These are phyloP conservation scores for Rhypophila decipiens DNA, from an alignment of 495 filamentous ascomycete genomes.

Conservation along the genomic window DNA sequence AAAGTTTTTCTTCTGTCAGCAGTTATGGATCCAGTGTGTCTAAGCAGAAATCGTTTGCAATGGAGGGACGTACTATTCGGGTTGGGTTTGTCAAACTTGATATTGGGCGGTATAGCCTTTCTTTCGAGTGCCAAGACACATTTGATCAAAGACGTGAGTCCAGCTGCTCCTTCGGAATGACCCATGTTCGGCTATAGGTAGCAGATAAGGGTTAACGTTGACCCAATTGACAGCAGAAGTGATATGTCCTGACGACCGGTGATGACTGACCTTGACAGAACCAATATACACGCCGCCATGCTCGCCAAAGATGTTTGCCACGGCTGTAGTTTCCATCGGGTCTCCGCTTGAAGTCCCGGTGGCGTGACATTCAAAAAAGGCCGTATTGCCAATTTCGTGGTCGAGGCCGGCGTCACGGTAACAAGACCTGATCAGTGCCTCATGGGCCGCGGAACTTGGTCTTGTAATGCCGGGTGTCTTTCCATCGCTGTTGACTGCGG, in stretches of 20 bases:
- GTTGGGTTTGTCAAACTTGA: conserved; percentile 20
- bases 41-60: not conserved
- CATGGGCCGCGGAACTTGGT: conserved; percentile 43
- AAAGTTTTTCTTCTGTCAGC: not conserved
- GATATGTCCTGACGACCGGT: not conserved
- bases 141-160: not conserved
- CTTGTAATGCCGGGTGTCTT: conserved; percentile 38
- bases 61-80: not conserved
- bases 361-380: conserved; percentile 6
- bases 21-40: not conserved
- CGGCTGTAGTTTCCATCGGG: not conserved
- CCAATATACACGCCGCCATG: conserved; percentile 16
- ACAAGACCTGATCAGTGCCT: conserved; percentile 34
- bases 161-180: conserved; percentile 15
- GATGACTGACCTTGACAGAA: conserved; percentile 27
- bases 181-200: conserved; percentile 32
- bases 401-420: conserved; percentile 24
- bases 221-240: not conserved
- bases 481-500: conserved; percentile 44
- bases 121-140: not conserved
- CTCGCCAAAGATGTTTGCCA: not conserved
- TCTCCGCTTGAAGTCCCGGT: not conserved
- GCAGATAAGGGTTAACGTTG: too few species aligned
- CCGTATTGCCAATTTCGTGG: conserved; percentile 2
- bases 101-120: conserved; percentile 37